Conservation (phyloP, 805 yeast genomes). For the Myxozyma udenii region DNA sequence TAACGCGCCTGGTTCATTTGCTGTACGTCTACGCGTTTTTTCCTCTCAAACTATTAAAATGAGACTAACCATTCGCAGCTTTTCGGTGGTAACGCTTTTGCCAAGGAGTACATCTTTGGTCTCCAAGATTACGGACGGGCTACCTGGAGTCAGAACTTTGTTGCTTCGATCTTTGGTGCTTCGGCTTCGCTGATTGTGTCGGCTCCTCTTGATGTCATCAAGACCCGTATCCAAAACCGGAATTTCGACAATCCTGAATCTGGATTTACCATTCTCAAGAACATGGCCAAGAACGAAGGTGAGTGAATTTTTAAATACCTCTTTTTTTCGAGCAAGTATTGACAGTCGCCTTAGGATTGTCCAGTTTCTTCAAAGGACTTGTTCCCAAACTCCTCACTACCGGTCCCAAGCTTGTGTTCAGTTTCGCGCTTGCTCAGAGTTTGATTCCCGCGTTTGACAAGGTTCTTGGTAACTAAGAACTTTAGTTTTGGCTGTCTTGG, state of each 20-base stretch:
- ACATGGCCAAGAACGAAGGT: conserved; percentile 81
- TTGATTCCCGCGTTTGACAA: conserved; percentile 94
- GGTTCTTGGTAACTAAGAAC: conserved; percentile 43
- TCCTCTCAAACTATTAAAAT: background rate
- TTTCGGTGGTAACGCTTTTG: conserved; percentile 98
- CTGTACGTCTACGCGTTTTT: conserved; percentile 37
- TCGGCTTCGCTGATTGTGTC: conserved; percentile 93
- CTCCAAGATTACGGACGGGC: conserved; percentile 84
- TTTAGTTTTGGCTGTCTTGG: background rate
- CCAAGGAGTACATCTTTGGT: conserved; percentile 91
- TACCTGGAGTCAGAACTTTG: conserved; percentile 91
- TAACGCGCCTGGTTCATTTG: conserved; percentile 98
- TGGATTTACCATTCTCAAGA: conserved; percentile 87
- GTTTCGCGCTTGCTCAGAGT: conserved; percentile 92
- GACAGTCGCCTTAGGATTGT: conserved; percentile 47
- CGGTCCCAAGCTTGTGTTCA: conserved; percentile 96
- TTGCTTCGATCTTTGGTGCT: conserved; percentile 94
- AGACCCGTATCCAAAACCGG: conserved; percentile 96
- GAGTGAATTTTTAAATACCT: background rate
- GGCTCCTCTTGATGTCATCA: conserved; percentile 97
- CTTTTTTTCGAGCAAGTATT: background rate
- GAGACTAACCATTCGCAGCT: conserved; percentile 41
- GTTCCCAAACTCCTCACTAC: conserved; percentile 95
- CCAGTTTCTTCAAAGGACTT: conserved; percentile 93
- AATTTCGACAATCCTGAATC: conserved; percentile 94